Evolutionary conservation across 2,329 filamentous ascomycete genomes (phyloP), one percentile per base, ranked within the genome.

Genomic region (Eutypella sp.): DNA sequence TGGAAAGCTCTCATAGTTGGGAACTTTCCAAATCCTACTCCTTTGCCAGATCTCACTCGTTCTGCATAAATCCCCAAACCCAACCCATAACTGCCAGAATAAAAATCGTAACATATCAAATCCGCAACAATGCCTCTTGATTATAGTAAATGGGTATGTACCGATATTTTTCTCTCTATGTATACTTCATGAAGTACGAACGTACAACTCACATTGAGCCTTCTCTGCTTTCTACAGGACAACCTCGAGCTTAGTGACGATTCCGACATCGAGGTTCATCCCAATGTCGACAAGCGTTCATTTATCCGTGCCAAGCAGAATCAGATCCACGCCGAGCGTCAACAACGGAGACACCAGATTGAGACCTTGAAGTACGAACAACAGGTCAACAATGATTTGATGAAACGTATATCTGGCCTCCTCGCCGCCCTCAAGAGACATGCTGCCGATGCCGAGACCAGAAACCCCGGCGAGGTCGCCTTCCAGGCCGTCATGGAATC

Each of bases 251-350:
- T 99, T 64, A 96, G 89, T 62, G 93, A 99, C 69, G 93, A 99
- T 70, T 96, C 90, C 42, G 93, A 99, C 62, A 85, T 99, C 59
- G 93, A 99, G 72, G 93, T 97, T 42, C 93, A 99, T 69, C 93
- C 93, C 49, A 99, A 99, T 65, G 93, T 99, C 65, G 93, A 99
- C 73, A 99, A 99, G 69, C 82, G 86, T 42, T 97, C 92, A 50
- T 99, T 99, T 69, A 99, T 99, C 67, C 89, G 92, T 55, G 95
- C 93, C 54, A 99, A 99, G 72, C 93, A 97, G 73, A 86, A 84
- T 58, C 91, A 99, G 71, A 99, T 99, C 59, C 93, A 99, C 67
- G 83, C 91, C 62, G 86, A 96, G 65, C 85, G 93, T 45, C 76
- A 84, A 56, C 86, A 95, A 60, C 85, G 93, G 47, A 89, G 87